Evolutionary conservation across 2,329 filamentous ascomycete genomes (phyloP).

Genomic region (Calonectria hawksworthii): DNA sequence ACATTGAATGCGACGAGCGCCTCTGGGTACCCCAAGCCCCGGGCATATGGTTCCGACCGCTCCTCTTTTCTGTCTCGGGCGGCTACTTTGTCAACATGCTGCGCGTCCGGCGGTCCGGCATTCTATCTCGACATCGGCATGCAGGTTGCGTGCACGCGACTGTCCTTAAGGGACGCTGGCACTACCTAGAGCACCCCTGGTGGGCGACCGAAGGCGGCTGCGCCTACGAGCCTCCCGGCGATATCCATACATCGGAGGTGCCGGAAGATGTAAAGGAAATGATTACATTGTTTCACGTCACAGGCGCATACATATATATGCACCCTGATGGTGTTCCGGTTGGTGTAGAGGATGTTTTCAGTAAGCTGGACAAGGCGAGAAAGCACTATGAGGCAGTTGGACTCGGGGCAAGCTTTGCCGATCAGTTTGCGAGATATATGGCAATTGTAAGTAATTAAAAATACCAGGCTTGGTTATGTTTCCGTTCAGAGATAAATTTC

Average conservation of each 20-base stretch:
- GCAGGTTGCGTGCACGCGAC: constrained; percentile 51
- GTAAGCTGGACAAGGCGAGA: constrained; percentile 47
- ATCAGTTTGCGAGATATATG: constrained; percentile 38
- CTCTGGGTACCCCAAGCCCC: constrained; percentile 50
- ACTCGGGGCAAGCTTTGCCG: constrained; percentile 46
- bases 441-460: too few species aligned
- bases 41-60: constrained; percentile 49
- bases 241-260: constrained; percentile 53
- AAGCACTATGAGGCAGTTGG: constrained; percentile 51
- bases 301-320: constrained; percentile 52
- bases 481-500: too few species aligned
- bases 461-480: too few species aligned
- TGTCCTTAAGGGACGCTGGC: constrained; percentile 50
- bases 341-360: constrained; percentile 52
- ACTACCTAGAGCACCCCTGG: constrained; percentile 54
- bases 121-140: constrained; percentile 51
- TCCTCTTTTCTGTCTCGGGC: constrained; percentile 47
- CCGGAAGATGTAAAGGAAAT: constrained; percentile 51
- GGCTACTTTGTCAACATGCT: constrained; percentile 52
- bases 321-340: constrained; percentile 48
- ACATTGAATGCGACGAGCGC: constrained; percentile 47
- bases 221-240: constrained; percentile 51
- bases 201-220: constrained; percentile 53
- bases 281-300: constrained; percentile 53
- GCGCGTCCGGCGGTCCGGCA: constrained; percentile 47